phyloP scores from a whole-genome alignment of 23 red algal genomes.

The Gracilaria domingensis region DNA sequence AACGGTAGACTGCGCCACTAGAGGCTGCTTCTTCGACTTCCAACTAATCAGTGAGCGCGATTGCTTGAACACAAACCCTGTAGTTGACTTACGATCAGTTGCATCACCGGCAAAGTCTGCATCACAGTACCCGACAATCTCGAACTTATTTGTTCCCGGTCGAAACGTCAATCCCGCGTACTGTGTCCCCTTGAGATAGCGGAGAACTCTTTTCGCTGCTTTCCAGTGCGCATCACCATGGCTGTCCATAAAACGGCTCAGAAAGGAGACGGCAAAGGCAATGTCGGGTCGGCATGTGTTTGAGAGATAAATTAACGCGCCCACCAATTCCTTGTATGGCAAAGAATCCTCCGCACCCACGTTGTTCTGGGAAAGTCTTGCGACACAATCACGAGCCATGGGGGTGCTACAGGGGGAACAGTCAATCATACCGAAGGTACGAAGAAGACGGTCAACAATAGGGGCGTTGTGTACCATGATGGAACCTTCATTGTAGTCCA shows the following conservation, averaged over 20 bases:
- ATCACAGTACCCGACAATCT: neutral
- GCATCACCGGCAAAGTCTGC: slow-evolving; percentile 19
- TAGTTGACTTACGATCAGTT: slow-evolving; percentile 41
- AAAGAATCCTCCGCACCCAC: neutral
- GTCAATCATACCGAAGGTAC: slow-evolving; percentile 9
- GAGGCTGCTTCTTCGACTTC: slow-evolving; percentile 31
- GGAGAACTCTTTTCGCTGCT: slow-evolving; percentile 50
- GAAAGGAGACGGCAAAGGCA: slow-evolving; percentile 21
- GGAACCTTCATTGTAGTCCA: neutral
- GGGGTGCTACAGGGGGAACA: slow-evolving; percentile 13
- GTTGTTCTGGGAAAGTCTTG: neutral
- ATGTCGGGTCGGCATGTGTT: slow-evolving; percentile 59
- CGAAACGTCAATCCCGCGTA: slow-evolving; percentile 30
- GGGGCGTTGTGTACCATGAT: slow-evolving; percentile 25
- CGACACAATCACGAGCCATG: too few species aligned
- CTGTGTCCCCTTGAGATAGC: slow-evolving; percentile 28
- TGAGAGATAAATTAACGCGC: slow-evolving; percentile 34
- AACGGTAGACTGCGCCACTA: slow-evolving; percentile 43
- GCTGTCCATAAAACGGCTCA: slow-evolving; percentile 57
- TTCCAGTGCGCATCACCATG: slow-evolving; percentile 20
- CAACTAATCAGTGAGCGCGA: slow-evolving; percentile 18
- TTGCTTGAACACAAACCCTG: slow-evolving; percentile 31
- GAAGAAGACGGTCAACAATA: slow-evolving; percentile 33
- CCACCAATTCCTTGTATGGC: slow-evolving; percentile 19
- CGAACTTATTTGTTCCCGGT: neutral